Base-by-base conservation (phyloP, 805 yeast species). In the Komagataella kurtzmanii region DNA sequence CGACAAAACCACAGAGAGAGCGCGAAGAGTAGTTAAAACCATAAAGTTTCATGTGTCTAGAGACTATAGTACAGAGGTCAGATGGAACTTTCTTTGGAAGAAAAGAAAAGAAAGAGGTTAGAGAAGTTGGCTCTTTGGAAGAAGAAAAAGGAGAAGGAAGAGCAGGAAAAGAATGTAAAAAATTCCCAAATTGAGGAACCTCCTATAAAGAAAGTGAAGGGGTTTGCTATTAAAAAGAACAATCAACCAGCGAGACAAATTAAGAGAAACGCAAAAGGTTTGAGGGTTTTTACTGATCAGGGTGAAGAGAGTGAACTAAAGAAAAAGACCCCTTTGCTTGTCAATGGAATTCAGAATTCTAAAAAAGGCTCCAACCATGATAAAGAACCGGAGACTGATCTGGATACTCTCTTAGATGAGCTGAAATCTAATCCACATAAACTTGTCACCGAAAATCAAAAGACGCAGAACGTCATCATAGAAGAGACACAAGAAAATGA, bases 101-200 rank as follows among this genome's bases (percentile, higher is more conserved):
- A 67, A 51, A 66, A 65, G 53, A 60, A 62, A 36, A 60, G 65
- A 51, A 63, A 64, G 50, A 70, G 88, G 51, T 75, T 75, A 54
- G 80, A 77, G 54, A 75, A 73, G 56, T 59, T 81, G 49, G 78
- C 77, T 5, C 74, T 74, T 47, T 83, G 88, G 88, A 80, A 77
- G 58, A 69, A 67, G 57, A 77, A 77, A 63, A 79, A 78, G 59
- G 71, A 70, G 45, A 67, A 67, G 50, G 59, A 61, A 43, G 51
- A 49, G 8, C 43, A 46, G 46, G 17, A 40, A 46, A 23, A 45
- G 21, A 46, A 52, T 17, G 45, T 21, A 53, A 51, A n/a, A 56
- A 54, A 18, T 54, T 46, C 18, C 59, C 54, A 19, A 61, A 56
- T 17, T 61, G 54, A 12, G 59, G 57, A 3, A 47, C 56, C 2